Base-by-base conservation (phyloP, 2,329 filamentous ascomycete genomes). In the Leptographium lundbergii region DNA sequence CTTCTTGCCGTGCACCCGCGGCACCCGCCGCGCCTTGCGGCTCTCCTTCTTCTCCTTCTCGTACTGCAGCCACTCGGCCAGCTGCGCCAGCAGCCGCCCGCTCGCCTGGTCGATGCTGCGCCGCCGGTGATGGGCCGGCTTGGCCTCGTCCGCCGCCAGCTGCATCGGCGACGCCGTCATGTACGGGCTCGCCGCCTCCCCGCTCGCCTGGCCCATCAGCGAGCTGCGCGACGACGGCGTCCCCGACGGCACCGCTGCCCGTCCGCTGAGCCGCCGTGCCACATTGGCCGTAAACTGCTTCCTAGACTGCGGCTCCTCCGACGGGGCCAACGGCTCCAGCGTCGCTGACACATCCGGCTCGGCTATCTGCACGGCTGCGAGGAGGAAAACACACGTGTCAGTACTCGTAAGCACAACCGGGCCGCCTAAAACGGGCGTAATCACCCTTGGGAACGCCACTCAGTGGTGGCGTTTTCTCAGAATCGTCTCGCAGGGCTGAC, bases 1-100 rank as follows among this genome's bases (percentile, higher is more conserved):
- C 68, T 73, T 77, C 65, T 72, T 75, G 61, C 70, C 74, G 45
- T 67, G 66, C 62, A 58, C 13, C 65, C 59, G 61, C 66, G 64
- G 47, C 69, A 68, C 70, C 70, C 72, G 76, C 65, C 68, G 78
- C 67, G 75, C 71, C 67, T 78, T 82, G 56, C 78, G 77, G 11
- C 77, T 72, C 47, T 80, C 78, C 65, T 84, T 83, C 70, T 87
- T 88, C 36, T 77, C 73, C 67, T 86, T 87, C 72, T 96, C 91
- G 56, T 86, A 81, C 65, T 91, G 84, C 47, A 96, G 74, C 92
- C 92, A 97, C 64, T 89, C 84, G 29, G 82, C 79, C 17, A 96
- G 84, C 68, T 95, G 89, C 24, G 84, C 78, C 32, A 94, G 73
- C 9, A 95, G 71, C 63, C 77, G 81, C 64, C 84, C 76, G 57